Conservation (phyloP, 106 monocot species). For the Dactylorhiza incarnata region DNA sequence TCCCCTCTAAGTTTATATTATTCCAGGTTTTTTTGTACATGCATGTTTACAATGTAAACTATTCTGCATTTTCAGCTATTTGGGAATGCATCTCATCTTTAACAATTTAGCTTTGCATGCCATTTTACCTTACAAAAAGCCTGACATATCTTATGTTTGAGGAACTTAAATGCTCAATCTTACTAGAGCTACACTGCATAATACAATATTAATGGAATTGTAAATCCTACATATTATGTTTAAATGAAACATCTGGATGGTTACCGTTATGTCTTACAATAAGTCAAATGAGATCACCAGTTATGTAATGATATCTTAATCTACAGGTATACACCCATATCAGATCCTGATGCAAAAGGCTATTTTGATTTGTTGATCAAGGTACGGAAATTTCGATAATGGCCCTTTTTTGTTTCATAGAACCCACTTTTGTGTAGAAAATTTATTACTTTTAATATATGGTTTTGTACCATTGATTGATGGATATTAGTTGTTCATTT, state of each 20-base stretch:
- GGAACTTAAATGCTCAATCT: too few relatives aligned
- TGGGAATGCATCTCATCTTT: neutral
- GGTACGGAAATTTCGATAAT: slow-evolving; percentile 27
- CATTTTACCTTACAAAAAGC: neutral
- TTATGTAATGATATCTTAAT: neutral
- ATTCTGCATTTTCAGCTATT: neutral
- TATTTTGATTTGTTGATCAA: slow-evolving; percentile 95
- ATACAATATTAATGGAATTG: neutral
- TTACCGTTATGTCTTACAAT: neutral
- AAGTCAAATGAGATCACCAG: too few relatives aligned
- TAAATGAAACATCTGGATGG: neutral
- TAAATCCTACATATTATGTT: neutral
- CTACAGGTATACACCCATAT: slow-evolving; percentile 93
- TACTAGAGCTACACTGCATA: neutral
- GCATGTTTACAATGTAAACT: neutral
- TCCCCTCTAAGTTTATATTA: too few relatives aligned
- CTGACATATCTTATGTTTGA: neutral
- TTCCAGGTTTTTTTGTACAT: neutral
- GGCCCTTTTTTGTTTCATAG: neutral
- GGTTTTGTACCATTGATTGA: neutral
- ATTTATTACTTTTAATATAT: neutral
- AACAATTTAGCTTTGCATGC: neutral
- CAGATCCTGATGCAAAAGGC: slow-evolving; percentile 88
- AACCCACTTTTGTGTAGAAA: neutral
- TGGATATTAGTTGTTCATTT: neutral